Percentiles rank a stretch among this genome's conserved stretches.
Conservation (phyloP, 768 basidiomycete genomes). For the Suillus variegatus region DNA sequence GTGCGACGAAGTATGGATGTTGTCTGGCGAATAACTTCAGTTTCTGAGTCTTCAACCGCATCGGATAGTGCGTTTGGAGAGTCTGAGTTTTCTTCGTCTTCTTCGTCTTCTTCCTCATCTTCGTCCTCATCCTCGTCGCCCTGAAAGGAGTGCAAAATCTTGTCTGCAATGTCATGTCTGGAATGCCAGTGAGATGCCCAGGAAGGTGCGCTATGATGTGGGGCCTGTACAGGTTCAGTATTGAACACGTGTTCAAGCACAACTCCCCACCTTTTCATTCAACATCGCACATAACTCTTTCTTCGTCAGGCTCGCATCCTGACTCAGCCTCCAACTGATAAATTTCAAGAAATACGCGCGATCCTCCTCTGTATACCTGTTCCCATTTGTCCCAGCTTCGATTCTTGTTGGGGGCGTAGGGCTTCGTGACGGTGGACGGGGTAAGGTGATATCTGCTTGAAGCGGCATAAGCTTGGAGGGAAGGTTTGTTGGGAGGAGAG, state of each 20-base stretch:
- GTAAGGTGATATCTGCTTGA: constrained; percentile 60
- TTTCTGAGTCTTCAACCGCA: constrained; percentile 22
- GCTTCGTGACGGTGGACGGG: constrained; percentile 66
- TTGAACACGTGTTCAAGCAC: neutral
- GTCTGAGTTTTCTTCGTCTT: constrained; percentile 26
- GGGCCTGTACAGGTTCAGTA: constrained; percentile 44
- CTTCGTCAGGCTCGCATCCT: constrained; percentile 53
- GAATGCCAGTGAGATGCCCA: constrained; percentile 72
- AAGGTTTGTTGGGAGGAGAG: constrained; percentile 28
- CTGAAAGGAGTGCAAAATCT: constrained; percentile 49
- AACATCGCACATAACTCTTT: constrained; percentile 55
- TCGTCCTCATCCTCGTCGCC: constrained; percentile 41
- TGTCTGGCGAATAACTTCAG: constrained; percentile 23
- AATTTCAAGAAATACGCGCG: constrained; percentile 67
- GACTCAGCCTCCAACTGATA: constrained; percentile 59
- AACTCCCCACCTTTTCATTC: constrained; percentile 47
- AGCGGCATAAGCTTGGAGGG: constrained; percentile 55
- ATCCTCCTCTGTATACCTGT: constrained; percentile 69
- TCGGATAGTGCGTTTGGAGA: constrained; percentile 5
- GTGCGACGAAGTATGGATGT: constrained; percentile 13
- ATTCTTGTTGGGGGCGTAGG: constrained; percentile 63
- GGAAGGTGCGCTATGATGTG: constrained; percentile 62
- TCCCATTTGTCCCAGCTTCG: constrained; percentile 48
- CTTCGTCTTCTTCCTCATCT: constrained; percentile 31
- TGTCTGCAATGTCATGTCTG: constrained; percentile 66